Conservation (phyloP, 768 basidiomycete genomes). For the Rhizopogon roseolus region DNA sequence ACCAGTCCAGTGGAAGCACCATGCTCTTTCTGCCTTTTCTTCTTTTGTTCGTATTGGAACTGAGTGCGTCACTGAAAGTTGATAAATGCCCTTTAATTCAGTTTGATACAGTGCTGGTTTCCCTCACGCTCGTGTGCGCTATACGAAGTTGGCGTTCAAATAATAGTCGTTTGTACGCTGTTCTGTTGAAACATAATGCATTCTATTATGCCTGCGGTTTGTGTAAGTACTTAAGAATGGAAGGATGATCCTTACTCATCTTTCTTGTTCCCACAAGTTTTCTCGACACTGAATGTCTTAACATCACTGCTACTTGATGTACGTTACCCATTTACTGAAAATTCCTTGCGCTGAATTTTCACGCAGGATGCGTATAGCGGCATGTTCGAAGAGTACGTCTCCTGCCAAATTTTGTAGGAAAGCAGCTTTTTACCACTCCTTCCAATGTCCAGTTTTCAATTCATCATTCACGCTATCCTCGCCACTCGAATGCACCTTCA, state of each 20-base stretch:
- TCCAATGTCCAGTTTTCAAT: neutral
- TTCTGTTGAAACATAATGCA: slow-evolving; percentile 2
- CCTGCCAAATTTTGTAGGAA: neutral
- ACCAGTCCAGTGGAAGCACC: neutral
- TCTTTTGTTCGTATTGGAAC: slow-evolving; percentile 2
- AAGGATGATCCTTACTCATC: too few species aligned
- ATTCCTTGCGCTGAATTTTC: neutral
- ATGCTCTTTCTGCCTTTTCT: slow-evolving; percentile 1
- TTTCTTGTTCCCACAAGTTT: neutral
- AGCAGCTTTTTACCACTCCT: neutral
- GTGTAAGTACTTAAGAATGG: neutral
- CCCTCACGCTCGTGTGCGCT: slow-evolving; percentile 2
- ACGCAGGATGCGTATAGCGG: slow-evolving; percentile 3
- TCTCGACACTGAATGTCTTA: slow-evolving; percentile 1
- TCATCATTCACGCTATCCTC: slow-evolving; percentile 2
- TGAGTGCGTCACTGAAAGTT: neutral
- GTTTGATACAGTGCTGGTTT: neutral
- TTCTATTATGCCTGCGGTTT: slow-evolving; percentile 5
- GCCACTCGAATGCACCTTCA: slow-evolving; percentile 4
- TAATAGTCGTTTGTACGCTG: neutral
- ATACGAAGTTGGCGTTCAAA: neutral
- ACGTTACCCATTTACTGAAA: neutral
- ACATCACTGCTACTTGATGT: slow-evolving; percentile 2
- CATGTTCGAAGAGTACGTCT: slow-evolving; percentile 4
- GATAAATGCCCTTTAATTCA: neutral